phyloP scores from a whole-genome alignment of 2,329 filamentous ascomycete species.

The Trichoderma hamatum region DNA sequence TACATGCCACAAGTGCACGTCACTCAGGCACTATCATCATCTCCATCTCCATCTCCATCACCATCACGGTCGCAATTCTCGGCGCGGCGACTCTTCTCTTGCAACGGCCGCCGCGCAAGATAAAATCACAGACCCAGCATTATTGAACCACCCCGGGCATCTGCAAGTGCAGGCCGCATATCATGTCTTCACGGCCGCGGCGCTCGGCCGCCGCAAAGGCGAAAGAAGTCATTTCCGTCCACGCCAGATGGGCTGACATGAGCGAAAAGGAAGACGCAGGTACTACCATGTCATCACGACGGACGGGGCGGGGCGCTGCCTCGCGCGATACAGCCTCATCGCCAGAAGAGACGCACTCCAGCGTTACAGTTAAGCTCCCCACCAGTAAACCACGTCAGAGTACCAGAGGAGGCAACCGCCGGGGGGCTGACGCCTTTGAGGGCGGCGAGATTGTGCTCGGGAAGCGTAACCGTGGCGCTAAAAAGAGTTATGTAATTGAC shows the following conservation, averaged over 20 bases:
- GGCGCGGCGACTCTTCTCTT: not conserved
- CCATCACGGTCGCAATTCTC: not conserved
- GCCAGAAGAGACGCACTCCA: slow-evolving; percentile 48
- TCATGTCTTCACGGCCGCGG: slow-evolving; percentile 54
- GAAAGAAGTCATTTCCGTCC: slow-evolving; percentile 48
- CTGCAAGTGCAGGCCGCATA: slow-evolving; percentile 24
- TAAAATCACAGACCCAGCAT: not conserved
- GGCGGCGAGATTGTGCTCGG: slow-evolving; percentile 53
- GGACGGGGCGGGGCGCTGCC: slow-evolving; percentile 51
- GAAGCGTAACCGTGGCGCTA: slow-evolving; percentile 57
- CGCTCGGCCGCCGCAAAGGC: slow-evolving; percentile 49
- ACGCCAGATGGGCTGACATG: slow-evolving; percentile 47
- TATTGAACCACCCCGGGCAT: not conserved
- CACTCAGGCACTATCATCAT: not conserved
- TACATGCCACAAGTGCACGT: slow-evolving; percentile 14
- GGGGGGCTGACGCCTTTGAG: slow-evolving; percentile 45
- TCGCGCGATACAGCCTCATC: slow-evolving; percentile 52
- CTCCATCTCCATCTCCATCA: not conserved
- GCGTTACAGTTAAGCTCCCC: slow-evolving; percentile 55
- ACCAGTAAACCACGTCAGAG: slow-evolving; percentile 56
- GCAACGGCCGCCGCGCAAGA: not conserved
- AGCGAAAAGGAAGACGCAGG: slow-evolving; percentile 41
- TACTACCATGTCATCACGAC: slow-evolving; percentile 55
- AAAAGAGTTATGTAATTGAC: slow-evolving; percentile 64
- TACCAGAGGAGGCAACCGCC: slow-evolving; percentile 46